Percentiles rank a stretch among this genome's conserved stretches.
Conservation (phyloP, 2,329 filamentous ascomycete genomes). For the Diaporthe aspalathi region DNA sequence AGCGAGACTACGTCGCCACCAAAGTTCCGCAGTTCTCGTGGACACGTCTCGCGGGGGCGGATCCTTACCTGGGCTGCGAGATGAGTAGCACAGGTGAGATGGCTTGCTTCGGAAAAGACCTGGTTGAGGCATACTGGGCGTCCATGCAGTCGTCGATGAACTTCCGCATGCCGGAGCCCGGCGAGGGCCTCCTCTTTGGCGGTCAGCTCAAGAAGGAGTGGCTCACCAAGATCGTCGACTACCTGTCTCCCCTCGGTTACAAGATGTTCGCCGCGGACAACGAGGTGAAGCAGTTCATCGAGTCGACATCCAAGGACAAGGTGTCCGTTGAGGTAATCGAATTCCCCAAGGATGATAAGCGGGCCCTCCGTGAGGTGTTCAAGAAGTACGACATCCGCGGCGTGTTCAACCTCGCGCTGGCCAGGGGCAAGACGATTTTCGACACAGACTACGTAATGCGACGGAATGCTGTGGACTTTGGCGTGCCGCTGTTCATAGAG, state of each 20-base stretch:
- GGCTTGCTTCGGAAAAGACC: slow-evolving; percentile 96
- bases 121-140: slow-evolving; percentile 97
- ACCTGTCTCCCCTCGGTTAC: slow-evolving; percentile 89
- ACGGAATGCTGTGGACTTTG: slow-evolving; percentile 97
- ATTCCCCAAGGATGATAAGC: slow-evolving; percentile 96
- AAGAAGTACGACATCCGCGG: slow-evolving; percentile 96
- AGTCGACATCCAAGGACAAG: slow-evolving; percentile 74
- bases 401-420: slow-evolving; percentile 92
- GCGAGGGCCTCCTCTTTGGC: slow-evolving; percentile 94
- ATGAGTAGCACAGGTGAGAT: slow-evolving; percentile 98
- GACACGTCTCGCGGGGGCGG: slow-evolving; percentile 96
- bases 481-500: slow-evolving; percentile 98
- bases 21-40: slow-evolving; percentile 99
- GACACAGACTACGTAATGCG: slow-evolving; percentile 99
- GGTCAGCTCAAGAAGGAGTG: slow-evolving; percentile 80
- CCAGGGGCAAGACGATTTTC: slow-evolving; percentile 82
- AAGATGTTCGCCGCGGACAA: slow-evolving; percentile 90
- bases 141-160: slow-evolving; percentile 98
- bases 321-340: slow-evolving; percentile 89
- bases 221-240: slow-evolving; percentile 85
- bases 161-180: slow-evolving; percentile 95
- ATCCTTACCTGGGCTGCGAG: slow-evolving; percentile 97
- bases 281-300: slow-evolving; percentile 85
- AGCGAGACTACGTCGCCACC: slow-evolving; percentile 93
- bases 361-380: slow-evolving; percentile 93